phyloP scores from a whole-genome alignment of 2,329 filamentous ascomycete genomes.

The Penicillium olsonii region DNA sequence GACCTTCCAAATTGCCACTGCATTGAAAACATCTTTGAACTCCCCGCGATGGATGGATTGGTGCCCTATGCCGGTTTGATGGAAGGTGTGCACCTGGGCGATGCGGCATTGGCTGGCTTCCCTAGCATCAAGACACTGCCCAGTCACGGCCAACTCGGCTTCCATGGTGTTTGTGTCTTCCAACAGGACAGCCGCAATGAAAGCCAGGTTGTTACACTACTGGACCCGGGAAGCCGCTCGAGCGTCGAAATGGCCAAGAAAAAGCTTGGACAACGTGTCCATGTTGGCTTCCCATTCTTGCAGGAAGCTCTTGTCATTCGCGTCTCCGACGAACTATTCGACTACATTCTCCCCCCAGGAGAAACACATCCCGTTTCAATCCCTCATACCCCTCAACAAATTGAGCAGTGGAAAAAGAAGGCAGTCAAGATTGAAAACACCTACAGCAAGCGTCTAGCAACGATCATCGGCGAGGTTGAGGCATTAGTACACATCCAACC shows the following conservation, averaged over 20 bases:
- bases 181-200: conserved; percentile 95
- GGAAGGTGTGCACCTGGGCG: conserved; percentile 78
- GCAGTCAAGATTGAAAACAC: conserved; percentile 78
- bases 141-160: conserved; percentile 77
- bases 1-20: conserved; percentile 85
- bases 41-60: conserved; percentile 87
- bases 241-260: conserved; percentile 71
- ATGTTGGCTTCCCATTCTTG: conserved; percentile 92
- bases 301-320: conserved; percentile 88
- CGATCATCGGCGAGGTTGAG: conserved; percentile 83
- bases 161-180: conserved; percentile 91
- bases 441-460: conserved; percentile 89
- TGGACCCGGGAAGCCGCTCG: conserved; percentile 70
- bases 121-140: conserved; percentile 85
- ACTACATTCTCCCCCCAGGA: conserved; percentile 71
- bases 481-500: conserved; percentile 90
- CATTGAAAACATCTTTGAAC: conserved; percentile 92
- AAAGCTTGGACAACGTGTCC: conserved; percentile 82
- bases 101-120: conserved; percentile 86
- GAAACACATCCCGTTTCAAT: conserved; percentile 65
- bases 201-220: conserved; percentile 87
- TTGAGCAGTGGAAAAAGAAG: conserved; percentile 81
- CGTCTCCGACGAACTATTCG: conserved; percentile 91
- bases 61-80: conserved; percentile 83
- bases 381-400: conserved; percentile 74